Conservation (phyloP, 1,284 basidiomycete genomes). For the Fomitopsis palustris region DNA sequence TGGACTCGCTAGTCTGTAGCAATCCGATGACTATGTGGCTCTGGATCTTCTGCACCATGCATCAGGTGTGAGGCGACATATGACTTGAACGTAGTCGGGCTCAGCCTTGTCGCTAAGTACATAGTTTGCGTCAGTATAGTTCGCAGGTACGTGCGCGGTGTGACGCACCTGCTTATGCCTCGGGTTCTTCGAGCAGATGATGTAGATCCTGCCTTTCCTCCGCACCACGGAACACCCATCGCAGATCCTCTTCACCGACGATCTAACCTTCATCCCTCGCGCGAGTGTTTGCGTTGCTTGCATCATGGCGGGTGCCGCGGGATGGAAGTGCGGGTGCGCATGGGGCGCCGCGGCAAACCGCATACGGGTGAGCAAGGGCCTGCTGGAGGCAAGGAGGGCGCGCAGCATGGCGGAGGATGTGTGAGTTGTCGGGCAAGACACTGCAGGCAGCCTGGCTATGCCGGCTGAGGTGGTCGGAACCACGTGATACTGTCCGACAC, state of each 20-base stretch:
- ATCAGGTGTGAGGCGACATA: too few relatives aligned
- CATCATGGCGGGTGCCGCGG: constrained; percentile 18
- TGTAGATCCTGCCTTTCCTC: constrained; percentile 90
- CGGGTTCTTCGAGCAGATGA: constrained; percentile 91
- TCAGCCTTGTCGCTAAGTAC: constrained; percentile 63
- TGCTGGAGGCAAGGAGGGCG: constrained; percentile 55
- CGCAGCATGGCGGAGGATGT: constrained; percentile 50
- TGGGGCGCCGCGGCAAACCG: constrained; percentile 38
- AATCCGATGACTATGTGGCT: not conserved
- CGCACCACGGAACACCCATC: constrained; percentile 85
- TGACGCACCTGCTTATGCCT: constrained; percentile 93
- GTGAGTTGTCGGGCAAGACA: not conserved
- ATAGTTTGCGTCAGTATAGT: constrained; percentile 14
- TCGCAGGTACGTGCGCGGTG: not conserved
- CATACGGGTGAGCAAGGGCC: constrained; percentile 54
- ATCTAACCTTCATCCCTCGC: constrained; percentile 95
- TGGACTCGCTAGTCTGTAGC: constrained; percentile 52
- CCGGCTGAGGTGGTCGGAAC: not conserved
- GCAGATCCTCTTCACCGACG: constrained; percentile 91
- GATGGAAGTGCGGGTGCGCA: constrained; percentile 31
- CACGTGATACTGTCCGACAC: not conserved
- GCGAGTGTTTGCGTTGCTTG: constrained; percentile 34
- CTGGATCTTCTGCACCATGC: too few relatives aligned
- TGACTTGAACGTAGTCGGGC: not conserved
- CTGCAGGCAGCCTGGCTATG: not conserved